Evolutionary conservation across 1,284 basidiomycete species (phyloP).

Genomic region (Leucocoprinus gongylophorus): DNA sequence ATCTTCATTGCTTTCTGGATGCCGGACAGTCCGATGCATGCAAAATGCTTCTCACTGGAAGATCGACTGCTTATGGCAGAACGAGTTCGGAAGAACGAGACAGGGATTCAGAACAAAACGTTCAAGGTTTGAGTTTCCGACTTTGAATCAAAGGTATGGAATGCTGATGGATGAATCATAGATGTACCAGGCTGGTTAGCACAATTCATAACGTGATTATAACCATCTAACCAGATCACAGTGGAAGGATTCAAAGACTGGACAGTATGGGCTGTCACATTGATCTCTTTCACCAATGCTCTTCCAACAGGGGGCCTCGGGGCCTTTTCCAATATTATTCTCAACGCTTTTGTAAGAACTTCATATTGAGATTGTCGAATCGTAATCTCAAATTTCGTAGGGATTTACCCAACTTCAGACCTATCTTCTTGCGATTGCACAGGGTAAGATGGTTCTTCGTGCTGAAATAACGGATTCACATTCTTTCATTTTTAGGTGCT

Average conservation of each 20-base stretch:
- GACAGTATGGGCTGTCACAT: slow-evolving; percentile 37
- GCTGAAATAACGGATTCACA: background rate
- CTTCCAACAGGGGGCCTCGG: slow-evolving; percentile 47
- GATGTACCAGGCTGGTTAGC: slow-evolving; percentile 34
- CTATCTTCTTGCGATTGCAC: slow-evolving; percentile 45
- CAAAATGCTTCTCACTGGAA: slow-evolving; percentile 41
- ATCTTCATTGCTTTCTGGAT: slow-evolving; percentile 45
- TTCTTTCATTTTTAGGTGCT: slow-evolving; percentile 21
- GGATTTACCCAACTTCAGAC: slow-evolving; percentile 45
- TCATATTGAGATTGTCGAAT: background rate
- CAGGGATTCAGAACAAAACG: slow-evolving; percentile 47
- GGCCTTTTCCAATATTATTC: slow-evolving; percentile 46
- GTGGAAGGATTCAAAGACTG: slow-evolving; percentile 44
- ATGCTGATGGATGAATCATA: slow-evolving; percentile 5
- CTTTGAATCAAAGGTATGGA: background rate
- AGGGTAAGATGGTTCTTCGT: slow-evolving; percentile 24
- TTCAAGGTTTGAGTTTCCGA: slow-evolving; percentile 35
- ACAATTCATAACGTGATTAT: background rate
- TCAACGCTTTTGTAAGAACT: slow-evolving; percentile 37
- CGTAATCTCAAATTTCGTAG: slow-evolving; percentile 14
- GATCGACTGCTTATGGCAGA: slow-evolving; percentile 48
- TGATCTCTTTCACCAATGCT: slow-evolving; percentile 47
- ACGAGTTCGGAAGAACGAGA: slow-evolving; percentile 49
- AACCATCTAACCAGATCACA: slow-evolving; percentile 11
- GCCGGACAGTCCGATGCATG: slow-evolving; percentile 45